These are phyloP conservation scores for Obba rivulosa DNA, from an alignment of 768 basidiomycete genomes.

Conservation along the genomic window DNA sequence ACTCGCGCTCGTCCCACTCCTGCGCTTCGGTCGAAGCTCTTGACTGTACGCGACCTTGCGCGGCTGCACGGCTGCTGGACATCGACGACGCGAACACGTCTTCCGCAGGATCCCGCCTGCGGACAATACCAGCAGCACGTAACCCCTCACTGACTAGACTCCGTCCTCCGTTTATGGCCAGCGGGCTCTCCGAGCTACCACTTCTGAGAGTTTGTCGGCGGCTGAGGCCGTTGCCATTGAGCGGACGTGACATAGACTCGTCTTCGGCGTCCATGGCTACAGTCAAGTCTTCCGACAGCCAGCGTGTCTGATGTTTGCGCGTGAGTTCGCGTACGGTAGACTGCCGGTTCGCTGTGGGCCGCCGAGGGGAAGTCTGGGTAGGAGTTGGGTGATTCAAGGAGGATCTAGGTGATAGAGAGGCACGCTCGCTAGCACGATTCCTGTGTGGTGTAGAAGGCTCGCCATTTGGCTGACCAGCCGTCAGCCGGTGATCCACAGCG, in stretches of 20 bases:
- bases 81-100: slow-evolving; percentile 29
- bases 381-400: slow-evolving; percentile 14
- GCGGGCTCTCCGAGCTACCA: slow-evolving; percentile 67
- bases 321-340: slow-evolving; percentile 47
- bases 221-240: slow-evolving; percentile 26
- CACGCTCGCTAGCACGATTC: slow-evolving; percentile 9
- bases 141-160: slow-evolving; percentile 64
- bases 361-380: slow-evolving; percentile 22
- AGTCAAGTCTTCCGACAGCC: slow-evolving; percentile 46
- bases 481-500: neutral
- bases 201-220: slow-evolving; percentile 52
- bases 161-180: slow-evolving; percentile 36
- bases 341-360: slow-evolving; percentile 29
- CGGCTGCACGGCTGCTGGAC: neutral
- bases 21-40: neutral
- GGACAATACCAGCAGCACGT: slow-evolving; percentile 63
- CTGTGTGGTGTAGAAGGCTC: slow-evolving; percentile 23
- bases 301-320: slow-evolving; percentile 45
- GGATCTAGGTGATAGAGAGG: slow-evolving; percentile 17
- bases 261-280: slow-evolving; percentile 19
- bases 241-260: slow-evolving; percentile 16
- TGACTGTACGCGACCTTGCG: neutral
- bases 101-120: slow-evolving; percentile 25
- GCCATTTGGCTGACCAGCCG: slow-evolving; percentile 6
- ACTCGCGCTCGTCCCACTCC: neutral